Percentiles rank a stretch among this genome's conserved stretches.
These are phyloP conservation scores for Podospora bellae-mahoneyi DNA, from an alignment of 495 filamentous ascomycete species.

Conservation along the genomic window DNA sequence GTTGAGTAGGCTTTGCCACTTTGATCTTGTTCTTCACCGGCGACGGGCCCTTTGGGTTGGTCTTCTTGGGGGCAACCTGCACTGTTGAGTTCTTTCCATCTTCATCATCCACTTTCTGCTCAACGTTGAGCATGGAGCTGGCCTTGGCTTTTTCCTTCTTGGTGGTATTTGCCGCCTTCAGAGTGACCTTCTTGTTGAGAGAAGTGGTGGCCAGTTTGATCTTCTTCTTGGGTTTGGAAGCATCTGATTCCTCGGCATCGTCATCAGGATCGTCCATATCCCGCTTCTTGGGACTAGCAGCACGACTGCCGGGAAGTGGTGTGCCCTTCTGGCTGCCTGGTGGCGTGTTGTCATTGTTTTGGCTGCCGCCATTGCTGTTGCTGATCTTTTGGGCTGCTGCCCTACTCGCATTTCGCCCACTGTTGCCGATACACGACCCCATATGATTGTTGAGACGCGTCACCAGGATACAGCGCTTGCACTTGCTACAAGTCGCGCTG, in stretches of 20 bases:
- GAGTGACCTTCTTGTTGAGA: slow-evolving; percentile 45
- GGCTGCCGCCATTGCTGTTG: slow-evolving; percentile 47
- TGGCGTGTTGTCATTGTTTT: slow-evolving; percentile 52
- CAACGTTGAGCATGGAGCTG: slow-evolving; percentile 39
- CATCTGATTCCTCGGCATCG: slow-evolving; percentile 49
- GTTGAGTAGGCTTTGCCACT: slow-evolving; percentile 39
- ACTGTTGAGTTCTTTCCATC: slow-evolving; percentile 39
- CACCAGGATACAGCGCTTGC: slow-evolving; percentile 53
- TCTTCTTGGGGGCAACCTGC: slow-evolving; percentile 46
- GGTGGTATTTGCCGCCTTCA: slow-evolving; percentile 37
- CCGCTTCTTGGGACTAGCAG: slow-evolving; percentile 50
- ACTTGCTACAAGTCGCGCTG: slow-evolving; percentile 52
- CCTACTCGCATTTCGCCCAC: slow-evolving; percentile 64
- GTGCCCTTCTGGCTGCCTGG: slow-evolving; percentile 58
- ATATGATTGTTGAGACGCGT: slow-evolving; percentile 68
- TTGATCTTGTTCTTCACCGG: slow-evolving; percentile 48
- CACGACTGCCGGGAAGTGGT: slow-evolving; percentile 50
- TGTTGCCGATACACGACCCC: slow-evolving; percentile 75
- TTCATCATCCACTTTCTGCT: slow-evolving; percentile 41
- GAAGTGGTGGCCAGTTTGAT: slow-evolving; percentile 35
- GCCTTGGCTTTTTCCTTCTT: slow-evolving; percentile 50
- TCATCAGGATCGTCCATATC: slow-evolving; percentile 49
- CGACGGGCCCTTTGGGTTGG: slow-evolving; percentile 37
- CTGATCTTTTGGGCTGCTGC: slow-evolving; percentile 54
- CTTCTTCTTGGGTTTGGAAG: slow-evolving; percentile 52